phyloP scores from a whole-genome alignment of 106 monocot genomes.

The Chionographis japonica region DNA sequence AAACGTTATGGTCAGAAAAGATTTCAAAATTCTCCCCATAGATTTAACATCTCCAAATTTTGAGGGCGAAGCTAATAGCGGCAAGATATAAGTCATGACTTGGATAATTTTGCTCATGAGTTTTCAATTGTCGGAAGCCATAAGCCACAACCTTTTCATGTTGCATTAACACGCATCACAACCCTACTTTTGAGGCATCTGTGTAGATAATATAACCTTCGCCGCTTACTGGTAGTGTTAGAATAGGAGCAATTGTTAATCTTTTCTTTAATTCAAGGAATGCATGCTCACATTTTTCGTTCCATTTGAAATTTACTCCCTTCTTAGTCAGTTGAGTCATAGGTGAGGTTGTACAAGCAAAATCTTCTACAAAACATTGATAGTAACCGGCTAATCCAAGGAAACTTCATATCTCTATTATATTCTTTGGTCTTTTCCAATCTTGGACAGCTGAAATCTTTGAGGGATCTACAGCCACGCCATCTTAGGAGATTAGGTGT shows the following conservation, averaged over 20 bases:
- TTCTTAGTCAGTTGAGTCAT: not conserved
- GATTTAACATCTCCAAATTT: no score
- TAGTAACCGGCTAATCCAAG: not conserved
- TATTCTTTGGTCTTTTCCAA: not conserved
- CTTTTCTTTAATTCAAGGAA: not conserved
- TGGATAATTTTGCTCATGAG: not conserved
- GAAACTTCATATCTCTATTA: not conserved
- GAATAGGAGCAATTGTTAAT: not conserved
- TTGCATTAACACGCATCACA: not conserved
- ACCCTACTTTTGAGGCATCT: not conserved
- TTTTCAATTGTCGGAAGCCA: not conserved
- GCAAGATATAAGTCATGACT: not conserved
- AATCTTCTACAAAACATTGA: no score
- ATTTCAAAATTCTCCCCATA: no score
- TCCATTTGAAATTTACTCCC: not conserved
- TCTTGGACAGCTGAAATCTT: not conserved
- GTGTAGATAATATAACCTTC: not conserved
- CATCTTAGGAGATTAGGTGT: not conserved
- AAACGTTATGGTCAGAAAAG: no score
- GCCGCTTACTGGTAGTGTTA: not conserved
- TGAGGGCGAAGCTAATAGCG: no score
- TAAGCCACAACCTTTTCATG: not conserved
- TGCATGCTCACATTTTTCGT: not conserved
- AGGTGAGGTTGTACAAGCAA: not conserved
- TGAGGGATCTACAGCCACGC: not conserved